Percentiles rank a stretch among this genome's conserved stretches.
phyloP scores from a whole-genome alignment of 306 rosid species.

The Gastrolobium villosum region DNA sequence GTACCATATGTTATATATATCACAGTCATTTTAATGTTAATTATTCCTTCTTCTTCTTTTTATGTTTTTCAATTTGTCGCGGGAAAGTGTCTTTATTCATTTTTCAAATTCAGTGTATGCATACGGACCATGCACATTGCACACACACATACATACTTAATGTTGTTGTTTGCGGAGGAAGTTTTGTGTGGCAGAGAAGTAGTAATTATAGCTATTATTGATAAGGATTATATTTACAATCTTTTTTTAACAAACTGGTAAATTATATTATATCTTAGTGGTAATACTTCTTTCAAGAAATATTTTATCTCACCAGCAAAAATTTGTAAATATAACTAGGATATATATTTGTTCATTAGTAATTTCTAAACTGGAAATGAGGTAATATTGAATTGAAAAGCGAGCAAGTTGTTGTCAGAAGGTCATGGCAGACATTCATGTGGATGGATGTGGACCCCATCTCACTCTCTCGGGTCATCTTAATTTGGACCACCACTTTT shows the following conservation, averaged over 20 bases:
- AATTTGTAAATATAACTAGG: background rate
- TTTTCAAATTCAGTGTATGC: constrained; percentile 5
- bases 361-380: constrained; percentile 28
- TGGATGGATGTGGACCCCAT: constrained; percentile 44
- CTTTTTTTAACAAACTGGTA: no score
- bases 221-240: no score
- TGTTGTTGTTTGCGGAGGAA: constrained; percentile 32
- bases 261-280: no score
- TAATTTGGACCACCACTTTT: constrained; percentile 53
- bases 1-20: background rate
- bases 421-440: background rate
- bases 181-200: background rate
- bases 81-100: background rate
- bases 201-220: constrained; percentile 2
- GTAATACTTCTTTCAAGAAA: no score
- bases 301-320: no score
- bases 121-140: background rate
- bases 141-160: background rate
- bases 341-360: constrained; percentile 27
- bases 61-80: background rate
- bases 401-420: constrained; percentile 28
- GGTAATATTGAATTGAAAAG: constrained; percentile 25
- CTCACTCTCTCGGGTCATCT: constrained; percentile 23
- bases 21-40: background rate
- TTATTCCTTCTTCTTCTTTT: background rate